Percentiles rank a stretch among this genome's conserved stretches.
These are phyloP conservation scores for Apiospora saccharicola DNA, from an alignment of 2,329 filamentous ascomycete genomes.

Conservation along the genomic window DNA sequence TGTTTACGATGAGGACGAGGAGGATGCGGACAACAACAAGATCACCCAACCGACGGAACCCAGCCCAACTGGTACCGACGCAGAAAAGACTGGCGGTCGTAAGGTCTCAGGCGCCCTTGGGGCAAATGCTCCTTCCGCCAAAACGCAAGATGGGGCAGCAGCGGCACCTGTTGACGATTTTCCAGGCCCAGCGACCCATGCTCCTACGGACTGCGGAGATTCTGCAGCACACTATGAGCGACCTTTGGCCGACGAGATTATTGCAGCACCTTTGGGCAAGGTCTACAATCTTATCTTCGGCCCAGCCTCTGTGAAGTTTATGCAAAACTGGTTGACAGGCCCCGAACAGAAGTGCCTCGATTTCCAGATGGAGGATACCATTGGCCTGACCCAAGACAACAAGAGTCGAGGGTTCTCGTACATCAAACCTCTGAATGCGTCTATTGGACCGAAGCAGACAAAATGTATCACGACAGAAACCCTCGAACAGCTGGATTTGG, in stretches of 20 bases:
- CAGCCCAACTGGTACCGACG: conserved; percentile 57
- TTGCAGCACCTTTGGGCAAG: conserved; percentile 88
- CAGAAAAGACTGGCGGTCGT: conserved; percentile 69
- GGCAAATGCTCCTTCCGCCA: conserved; percentile 57
- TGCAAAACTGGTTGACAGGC: conserved; percentile 83
- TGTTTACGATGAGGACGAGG: conserved; percentile 80
- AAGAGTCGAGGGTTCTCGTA: conserved; percentile 81
- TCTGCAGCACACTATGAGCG: conserved; percentile 82
- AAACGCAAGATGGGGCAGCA: conserved; percentile 56
- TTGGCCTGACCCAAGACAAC: conserved; percentile 77
- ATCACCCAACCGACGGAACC: conserved; percentile 48
- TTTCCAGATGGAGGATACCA: conserved; percentile 85
- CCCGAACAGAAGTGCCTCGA: conserved; percentile 86
- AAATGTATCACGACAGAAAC: conserved; percentile 90
- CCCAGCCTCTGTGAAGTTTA: conserved; percentile 77
- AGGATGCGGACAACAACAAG: conserved; percentile 67
- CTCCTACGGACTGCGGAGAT: conserved; percentile 87
- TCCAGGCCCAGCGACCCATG: conserved; percentile 83
- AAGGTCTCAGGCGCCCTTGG: conserved; percentile 72
- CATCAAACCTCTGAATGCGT: conserved; percentile 85
- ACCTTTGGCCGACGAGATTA: conserved; percentile 82
- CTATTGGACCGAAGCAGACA: conserved; percentile 92
- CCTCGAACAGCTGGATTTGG: conserved; percentile 84
- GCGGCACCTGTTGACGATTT: conserved; percentile 67
- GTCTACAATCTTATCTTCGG: conserved; percentile 91